Conservation (phyloP, 768 basidiomycete species). For the Termitomyces sp. region DNA sequence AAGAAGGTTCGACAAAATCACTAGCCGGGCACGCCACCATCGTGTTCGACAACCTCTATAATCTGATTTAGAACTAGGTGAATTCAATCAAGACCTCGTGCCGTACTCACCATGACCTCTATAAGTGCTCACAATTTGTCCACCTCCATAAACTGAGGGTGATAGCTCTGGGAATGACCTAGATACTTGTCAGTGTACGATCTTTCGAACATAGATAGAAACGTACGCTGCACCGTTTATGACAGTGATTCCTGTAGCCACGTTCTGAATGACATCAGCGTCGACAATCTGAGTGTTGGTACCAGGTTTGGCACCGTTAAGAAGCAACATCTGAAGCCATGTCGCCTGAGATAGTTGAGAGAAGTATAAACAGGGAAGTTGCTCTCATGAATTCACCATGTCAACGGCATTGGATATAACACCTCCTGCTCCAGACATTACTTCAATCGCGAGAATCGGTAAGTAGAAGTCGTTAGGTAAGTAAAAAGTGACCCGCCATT, state of each 20-base stretch:
- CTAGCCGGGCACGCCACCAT: conserved; percentile 11
- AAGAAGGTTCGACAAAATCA: neutral
- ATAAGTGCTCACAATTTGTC: too few species aligned
- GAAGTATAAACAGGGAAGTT: neutral
- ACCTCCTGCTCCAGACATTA: conserved; percentile 29
- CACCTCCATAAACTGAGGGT: too few species aligned
- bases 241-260: neutral
- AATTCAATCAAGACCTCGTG: neutral
- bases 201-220: neutral
- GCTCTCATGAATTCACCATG: conserved; percentile 18
- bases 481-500: conserved; percentile 19
- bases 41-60: conserved; percentile 17
- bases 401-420: conserved; percentile 26
- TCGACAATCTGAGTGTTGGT: conserved; percentile 3
- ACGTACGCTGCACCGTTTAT: neutral
- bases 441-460: conserved; percentile 13
- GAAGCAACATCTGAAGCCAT: too few species aligned
- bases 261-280: neutral
- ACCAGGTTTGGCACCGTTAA: conserved; percentile 19
- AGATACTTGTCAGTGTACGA: neutral
- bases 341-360: conserved; percentile 2
- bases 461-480: neutral
- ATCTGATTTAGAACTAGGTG: neutral
- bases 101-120: conserved; percentile 20
- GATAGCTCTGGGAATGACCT: too few species aligned